Evolutionary conservation across 495 filamentous ascomycete genomes (phyloP).

Genomic region (Hyaloscypha hepaticicola): DNA sequence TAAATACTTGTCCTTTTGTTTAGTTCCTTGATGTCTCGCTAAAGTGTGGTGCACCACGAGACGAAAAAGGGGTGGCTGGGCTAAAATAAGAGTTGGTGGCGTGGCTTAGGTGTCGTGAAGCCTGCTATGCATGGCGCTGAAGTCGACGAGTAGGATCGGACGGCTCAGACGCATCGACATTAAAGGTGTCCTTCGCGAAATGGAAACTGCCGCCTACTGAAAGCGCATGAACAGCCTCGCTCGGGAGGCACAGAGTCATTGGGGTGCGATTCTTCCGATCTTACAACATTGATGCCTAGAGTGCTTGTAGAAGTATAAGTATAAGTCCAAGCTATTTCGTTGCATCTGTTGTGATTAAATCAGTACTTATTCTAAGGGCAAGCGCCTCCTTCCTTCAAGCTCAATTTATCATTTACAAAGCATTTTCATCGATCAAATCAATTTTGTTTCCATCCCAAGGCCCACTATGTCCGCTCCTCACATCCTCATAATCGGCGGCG

Average conservation of each 20-base stretch:
- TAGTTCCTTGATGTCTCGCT: too few species aligned
- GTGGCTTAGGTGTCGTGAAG: too few species aligned
- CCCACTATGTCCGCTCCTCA: constrained; percentile 13
- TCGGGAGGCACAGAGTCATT: background rate
- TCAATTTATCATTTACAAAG: background rate
- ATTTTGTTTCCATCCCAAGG: background rate
- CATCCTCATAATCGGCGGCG: constrained; percentile 49
- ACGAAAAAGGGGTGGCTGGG: too few species aligned
- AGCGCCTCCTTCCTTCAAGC: background rate
- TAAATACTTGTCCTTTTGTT: too few species aligned
- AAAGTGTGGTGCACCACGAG: too few species aligned
- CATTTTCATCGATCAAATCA: background rate
- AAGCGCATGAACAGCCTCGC: background rate
- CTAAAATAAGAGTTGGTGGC: too few species aligned
- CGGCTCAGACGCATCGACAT: background rate
- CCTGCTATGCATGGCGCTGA: too few species aligned
- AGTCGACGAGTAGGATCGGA: too few species aligned
- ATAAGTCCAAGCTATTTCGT: background rate
- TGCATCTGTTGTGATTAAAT: background rate
- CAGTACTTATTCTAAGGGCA: background rate
- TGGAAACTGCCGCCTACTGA: background rate
- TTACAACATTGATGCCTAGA: background rate
- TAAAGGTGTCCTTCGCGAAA: background rate
- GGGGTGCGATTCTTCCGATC: background rate
- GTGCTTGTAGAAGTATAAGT: background rate